Evolutionary conservation across 768 basidiomycete genomes (phyloP).

Genomic region (Leccinum ochraceum): DNA sequence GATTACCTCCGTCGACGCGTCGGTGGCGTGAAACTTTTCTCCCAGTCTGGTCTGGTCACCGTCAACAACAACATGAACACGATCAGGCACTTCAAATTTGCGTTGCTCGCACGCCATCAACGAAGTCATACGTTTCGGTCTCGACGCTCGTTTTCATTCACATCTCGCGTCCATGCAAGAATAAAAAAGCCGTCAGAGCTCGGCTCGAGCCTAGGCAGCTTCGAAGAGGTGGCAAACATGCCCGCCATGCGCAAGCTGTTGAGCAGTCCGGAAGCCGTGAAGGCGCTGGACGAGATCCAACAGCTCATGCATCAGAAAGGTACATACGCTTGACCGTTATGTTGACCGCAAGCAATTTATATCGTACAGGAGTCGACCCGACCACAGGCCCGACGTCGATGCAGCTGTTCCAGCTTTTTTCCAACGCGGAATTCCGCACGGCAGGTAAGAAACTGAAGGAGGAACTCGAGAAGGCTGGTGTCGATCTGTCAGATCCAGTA

Average conservation of each 20-base stretch:
- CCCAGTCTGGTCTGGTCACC: not conserved
- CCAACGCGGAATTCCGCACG: slow-evolving; percentile 52
- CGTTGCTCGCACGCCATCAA: slow-evolving; percentile 16
- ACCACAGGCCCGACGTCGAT: slow-evolving; percentile 47
- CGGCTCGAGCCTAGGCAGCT: slow-evolving; percentile 38
- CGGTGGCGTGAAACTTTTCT: slow-evolving; percentile 18
- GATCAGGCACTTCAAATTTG: slow-evolving; percentile 13
- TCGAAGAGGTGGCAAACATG: slow-evolving; percentile 43
- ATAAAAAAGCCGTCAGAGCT: slow-evolving; percentile 32
- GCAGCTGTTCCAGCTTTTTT: slow-evolving; percentile 55
- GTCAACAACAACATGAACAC: slow-evolving; percentile 24
- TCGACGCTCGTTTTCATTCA: slow-evolving; percentile 34
- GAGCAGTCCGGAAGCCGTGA: slow-evolving; percentile 49
- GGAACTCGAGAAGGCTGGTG: slow-evolving; percentile 57
- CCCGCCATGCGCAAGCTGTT: slow-evolving; percentile 48
- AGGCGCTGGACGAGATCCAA: slow-evolving; percentile 47
- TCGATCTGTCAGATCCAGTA: slow-evolving; percentile 60
- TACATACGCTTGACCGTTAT: slow-evolving; percentile 14
- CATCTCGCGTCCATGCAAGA: slow-evolving; percentile 31
- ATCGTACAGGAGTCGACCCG: slow-evolving; percentile 47
- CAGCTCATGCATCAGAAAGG: slow-evolving; percentile 51
- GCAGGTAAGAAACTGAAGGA: slow-evolving; percentile 46
- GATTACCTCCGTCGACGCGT: slow-evolving; percentile 15
- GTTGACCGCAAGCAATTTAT: not conserved
- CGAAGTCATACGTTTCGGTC: slow-evolving; percentile 5